These are phyloP conservation scores for Protomyces pachydermus DNA, from an alignment of 1,139 yeast genomes.

Conservation along the genomic window DNA sequence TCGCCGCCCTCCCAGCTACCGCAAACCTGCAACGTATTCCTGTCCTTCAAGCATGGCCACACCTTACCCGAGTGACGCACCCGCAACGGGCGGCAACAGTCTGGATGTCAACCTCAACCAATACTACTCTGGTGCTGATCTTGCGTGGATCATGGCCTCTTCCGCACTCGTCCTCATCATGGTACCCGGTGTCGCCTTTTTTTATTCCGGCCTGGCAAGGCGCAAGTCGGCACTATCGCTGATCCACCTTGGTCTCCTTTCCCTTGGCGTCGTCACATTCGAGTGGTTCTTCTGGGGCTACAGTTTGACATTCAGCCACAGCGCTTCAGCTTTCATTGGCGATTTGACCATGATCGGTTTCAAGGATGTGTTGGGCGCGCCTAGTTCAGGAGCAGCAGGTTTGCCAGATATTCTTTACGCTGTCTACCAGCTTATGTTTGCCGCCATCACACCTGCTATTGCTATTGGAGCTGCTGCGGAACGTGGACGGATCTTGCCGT, in stretches of 20 bases:
- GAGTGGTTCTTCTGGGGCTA: constrained; percentile 99
- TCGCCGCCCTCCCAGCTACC: too few relatives aligned
- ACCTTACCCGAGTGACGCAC: background rate
- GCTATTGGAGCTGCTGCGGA: constrained; percentile 98
- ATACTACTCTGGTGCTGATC: constrained; percentile 50
- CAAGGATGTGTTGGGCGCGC: constrained; percentile 54
- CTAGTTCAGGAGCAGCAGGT: constrained; percentile 44
- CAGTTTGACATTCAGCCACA: constrained; percentile 74
- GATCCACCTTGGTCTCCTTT: constrained; percentile 75
- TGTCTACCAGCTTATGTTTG: constrained; percentile 82
- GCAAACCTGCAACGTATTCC: too few relatives aligned
- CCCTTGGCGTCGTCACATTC: constrained; percentile 74
- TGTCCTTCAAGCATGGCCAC: background rate
- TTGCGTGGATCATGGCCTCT: constrained; percentile 47
- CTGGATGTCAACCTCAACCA: constrained; percentile 31
- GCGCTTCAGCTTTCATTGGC: constrained; percentile 74
- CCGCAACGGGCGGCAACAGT: constrained; percentile 22
- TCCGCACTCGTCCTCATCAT: constrained; percentile 79
- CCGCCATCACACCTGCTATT: constrained; percentile 66
- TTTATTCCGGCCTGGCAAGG: constrained; percentile 88
- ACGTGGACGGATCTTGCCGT: constrained; percentile 92
- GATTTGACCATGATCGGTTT: constrained; percentile 73
- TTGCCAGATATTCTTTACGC: constrained; percentile 86
- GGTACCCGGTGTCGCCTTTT: constrained; percentile 92
- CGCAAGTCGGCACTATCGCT: constrained; percentile 84